Conservation (phyloP, 129 eudicot species). For the Tanacetum coccineum region DNA sequence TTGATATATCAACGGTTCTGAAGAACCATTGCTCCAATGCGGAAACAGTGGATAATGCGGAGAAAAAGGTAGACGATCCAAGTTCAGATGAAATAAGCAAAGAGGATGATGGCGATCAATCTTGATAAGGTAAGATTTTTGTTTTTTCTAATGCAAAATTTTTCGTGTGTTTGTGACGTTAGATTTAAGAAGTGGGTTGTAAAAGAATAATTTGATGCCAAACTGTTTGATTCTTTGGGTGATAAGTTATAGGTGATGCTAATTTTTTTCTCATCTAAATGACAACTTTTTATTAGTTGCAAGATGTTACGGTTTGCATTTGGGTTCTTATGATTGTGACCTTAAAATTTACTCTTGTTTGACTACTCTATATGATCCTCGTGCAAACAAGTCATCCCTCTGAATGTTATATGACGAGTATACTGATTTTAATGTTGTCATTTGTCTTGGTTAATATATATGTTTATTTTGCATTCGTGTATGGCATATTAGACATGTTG, state of each 20-base stretch:
- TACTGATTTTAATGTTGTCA: too few relatives aligned
- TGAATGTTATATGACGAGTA: too few relatives aligned
- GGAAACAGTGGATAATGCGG: constrained; percentile 39
- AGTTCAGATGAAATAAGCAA: constrained; percentile 19
- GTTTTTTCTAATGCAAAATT: constrained; percentile 17
- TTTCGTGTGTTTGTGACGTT: constrained; percentile 26
- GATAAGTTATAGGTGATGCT: constrained; percentile 32
- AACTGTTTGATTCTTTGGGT: constrained; percentile 29
- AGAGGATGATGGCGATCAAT: constrained; percentile 26
- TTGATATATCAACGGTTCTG: constrained; percentile 72
- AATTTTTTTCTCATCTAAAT: constrained; percentile 9
- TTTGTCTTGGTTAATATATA: too few relatives aligned
- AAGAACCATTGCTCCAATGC: constrained; percentile 86
- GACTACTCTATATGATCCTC: too few relatives aligned
- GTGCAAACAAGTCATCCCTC: too few relatives aligned
- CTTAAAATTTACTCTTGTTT: too few relatives aligned
- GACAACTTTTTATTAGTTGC: not conserved
- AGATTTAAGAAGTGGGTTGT: constrained; percentile 30
- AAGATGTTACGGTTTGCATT: constrained; percentile 16
- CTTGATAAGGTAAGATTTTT: constrained; percentile 20
- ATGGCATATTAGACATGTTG: too few relatives aligned
- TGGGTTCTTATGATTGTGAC: too few relatives aligned
- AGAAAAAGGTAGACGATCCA: constrained; percentile 38
- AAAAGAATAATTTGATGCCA: constrained; percentile 25
- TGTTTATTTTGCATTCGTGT: too few relatives aligned